Conservation (phyloP, 176 grass and related monocot genomes). For the Cocos nucifera region DNA sequence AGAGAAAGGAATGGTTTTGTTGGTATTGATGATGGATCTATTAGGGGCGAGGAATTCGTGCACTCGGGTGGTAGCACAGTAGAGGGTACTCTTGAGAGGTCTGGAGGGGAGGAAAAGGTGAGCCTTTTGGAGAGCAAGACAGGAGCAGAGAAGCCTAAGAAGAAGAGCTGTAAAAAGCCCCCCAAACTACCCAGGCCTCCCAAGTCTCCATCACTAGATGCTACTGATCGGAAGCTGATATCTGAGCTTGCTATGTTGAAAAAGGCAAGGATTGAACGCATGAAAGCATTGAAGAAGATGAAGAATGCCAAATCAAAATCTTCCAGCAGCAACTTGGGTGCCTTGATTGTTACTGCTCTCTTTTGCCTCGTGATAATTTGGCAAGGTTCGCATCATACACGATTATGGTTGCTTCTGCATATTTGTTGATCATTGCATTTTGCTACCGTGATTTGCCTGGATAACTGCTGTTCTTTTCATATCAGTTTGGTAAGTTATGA, state of each 20-base stretch:
- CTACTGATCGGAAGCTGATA: slow-evolving; percentile 69
- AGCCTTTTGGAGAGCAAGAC: slow-evolving; percentile 32
- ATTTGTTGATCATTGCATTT: no score
- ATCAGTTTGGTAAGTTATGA: no score
- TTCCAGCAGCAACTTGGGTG: slow-evolving; percentile 37
- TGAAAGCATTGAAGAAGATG: slow-evolving; percentile 91
- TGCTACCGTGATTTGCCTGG: no score
- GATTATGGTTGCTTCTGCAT: background rate
- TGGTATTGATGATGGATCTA: slow-evolving; percentile 9
- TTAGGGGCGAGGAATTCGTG: slow-evolving; percentile 26
- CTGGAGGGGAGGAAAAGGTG: slow-evolving; percentile 37
- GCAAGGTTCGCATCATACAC: slow-evolving; percentile 56
- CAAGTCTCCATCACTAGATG: slow-evolving; percentile 40
- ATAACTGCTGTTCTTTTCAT: no score
- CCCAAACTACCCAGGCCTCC: slow-evolving; percentile 69
- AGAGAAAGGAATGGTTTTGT: slow-evolving; percentile 17
- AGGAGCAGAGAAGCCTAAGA: slow-evolving; percentile 50
- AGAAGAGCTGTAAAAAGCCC: slow-evolving; percentile 66
- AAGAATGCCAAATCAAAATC: slow-evolving; percentile 64
- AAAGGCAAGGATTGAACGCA: slow-evolving; percentile 77
- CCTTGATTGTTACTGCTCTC: slow-evolving; percentile 71
- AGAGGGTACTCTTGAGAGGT: slow-evolving; percentile 27
- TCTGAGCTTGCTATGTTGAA: slow-evolving; percentile 73
- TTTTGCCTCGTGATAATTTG: slow-evolving; percentile 93
- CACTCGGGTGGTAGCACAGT: slow-evolving; percentile 15